A percentile compares a stretch with the other conserved stretches of the same genome.
phyloP scores from a whole-genome alignment of 2,329 filamentous ascomycete genomes.

The Cladosporium sp. region DNA sequence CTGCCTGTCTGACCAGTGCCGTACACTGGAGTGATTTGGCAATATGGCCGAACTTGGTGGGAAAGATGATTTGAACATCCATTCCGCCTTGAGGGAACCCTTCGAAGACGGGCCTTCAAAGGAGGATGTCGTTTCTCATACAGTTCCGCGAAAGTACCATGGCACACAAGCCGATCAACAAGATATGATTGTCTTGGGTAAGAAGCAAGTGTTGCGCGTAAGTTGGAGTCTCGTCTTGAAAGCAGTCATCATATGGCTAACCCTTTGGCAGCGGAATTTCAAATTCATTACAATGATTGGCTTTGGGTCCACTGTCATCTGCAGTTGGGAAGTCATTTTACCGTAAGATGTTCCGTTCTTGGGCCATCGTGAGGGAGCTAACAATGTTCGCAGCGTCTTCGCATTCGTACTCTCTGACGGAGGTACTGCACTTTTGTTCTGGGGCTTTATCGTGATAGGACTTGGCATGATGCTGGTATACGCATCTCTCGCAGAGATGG shows the following conservation, averaged over 20 bases:
- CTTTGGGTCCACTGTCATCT: conserved; percentile 26
- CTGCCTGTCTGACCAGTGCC: too few relatives aligned
- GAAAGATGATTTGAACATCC: conserved; percentile 7
- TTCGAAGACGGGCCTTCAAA: background rate
- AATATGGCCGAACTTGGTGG: conserved; percentile 1
- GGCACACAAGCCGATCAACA: conserved; percentile 13
- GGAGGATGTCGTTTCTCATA: conserved; percentile 7
- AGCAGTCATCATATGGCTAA: background rate
- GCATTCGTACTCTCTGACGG: conserved; percentile 19
- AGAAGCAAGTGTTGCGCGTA: conserved; percentile 12
- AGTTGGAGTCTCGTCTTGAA: background rate
- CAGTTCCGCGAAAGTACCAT: conserved; percentile 12
- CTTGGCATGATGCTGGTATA: conserved; percentile 18
- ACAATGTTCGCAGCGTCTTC: background rate
- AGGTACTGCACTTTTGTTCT: conserved; percentile 21
- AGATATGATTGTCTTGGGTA: conserved; percentile 12
- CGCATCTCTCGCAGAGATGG: conserved; percentile 20
- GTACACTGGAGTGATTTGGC: background rate
- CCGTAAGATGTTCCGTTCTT: background rate
- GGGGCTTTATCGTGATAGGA: conserved; percentile 19
- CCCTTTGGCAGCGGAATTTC: conserved; percentile 23
- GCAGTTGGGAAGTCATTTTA: conserved; percentile 27
- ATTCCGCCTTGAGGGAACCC: background rate
- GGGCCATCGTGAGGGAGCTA: background rate
- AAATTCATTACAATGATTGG: conserved; percentile 28